Evolutionary conservation across 2,329 filamentous ascomycete species (phyloP).

Genomic region (Penicillium sp.): DNA sequence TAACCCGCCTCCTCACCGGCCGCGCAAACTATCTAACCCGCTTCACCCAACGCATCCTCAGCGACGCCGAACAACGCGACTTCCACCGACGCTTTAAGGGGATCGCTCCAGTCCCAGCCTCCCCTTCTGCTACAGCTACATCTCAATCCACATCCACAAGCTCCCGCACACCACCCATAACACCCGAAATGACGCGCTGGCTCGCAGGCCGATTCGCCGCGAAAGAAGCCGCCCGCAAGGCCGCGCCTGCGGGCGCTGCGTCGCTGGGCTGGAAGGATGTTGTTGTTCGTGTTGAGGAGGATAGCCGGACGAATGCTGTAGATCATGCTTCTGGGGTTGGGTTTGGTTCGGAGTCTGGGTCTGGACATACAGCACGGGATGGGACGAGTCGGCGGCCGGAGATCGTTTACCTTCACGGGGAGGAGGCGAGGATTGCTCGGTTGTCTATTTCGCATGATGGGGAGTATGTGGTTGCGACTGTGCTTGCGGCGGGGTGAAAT

Average conservation of each 20-base stretch:
- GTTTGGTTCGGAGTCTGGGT: conserved; percentile 1
- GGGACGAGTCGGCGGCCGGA: conserved; percentile 39
- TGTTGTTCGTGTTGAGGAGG: conserved; percentile 40
- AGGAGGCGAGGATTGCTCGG: conserved; percentile 60
- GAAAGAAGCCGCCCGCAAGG: conserved; percentile 77
- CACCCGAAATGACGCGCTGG: conserved; percentile 46
- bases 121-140: no score
- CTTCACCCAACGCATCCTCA: conserved; percentile 48
- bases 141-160: neutral
- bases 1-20: conserved; percentile 61
- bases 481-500: conserved; percentile 41
- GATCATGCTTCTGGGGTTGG: no score
- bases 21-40: conserved; percentile 43
- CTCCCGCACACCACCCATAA: conserved; percentile 14
- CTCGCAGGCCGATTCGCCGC: conserved; percentile 66
- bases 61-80: conserved; percentile 43
- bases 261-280: conserved; percentile 67
- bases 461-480: conserved; percentile 68
- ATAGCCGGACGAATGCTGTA: no score
- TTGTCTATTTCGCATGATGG: conserved; percentile 88
- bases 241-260: conserved; percentile 59
- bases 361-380: conserved; percentile 6
- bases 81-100: conserved; percentile 40
- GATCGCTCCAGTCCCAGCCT: conserved; percentile 1
- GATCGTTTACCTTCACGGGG: conserved; percentile 39